phyloP scores from a whole-genome alignment of 2,329 filamentous ascomycete species.

The Escovopsis sp. region DNA sequence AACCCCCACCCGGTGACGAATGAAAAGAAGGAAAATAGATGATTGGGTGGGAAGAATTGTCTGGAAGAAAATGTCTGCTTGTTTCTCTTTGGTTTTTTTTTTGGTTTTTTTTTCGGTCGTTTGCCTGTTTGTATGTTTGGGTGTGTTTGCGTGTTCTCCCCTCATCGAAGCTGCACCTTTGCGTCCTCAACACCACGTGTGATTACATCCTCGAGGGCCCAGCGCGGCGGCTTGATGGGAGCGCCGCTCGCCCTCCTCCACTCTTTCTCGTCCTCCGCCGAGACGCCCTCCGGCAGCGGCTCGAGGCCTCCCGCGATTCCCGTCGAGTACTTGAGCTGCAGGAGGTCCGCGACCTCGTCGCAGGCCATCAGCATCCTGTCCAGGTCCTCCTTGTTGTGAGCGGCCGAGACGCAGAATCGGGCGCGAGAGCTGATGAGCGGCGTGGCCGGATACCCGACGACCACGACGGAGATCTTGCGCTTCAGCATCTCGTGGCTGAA shows the following conservation, averaged over 20 bases:
- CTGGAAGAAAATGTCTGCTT: no score
- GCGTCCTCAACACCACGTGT: slow-evolving; percentile 60
- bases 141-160: no score
- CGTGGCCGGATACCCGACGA: slow-evolving; percentile 93
- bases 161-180: slow-evolving; percentile 54
- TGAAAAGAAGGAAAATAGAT: no score
- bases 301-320: slow-evolving; percentile 81
- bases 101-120: background rate
- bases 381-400: slow-evolving; percentile 96
- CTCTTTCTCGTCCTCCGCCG: slow-evolving; percentile 57
- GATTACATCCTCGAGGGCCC: slow-evolving; percentile 73
- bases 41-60: background rate
- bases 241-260: slow-evolving; percentile 48
- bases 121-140: no score
- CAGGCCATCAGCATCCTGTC: slow-evolving; percentile 80
- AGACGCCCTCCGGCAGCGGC: slow-evolving; percentile 56
- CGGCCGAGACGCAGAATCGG: slow-evolving; percentile 87
- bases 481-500: slow-evolving; percentile 98
- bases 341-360: slow-evolving; percentile 78
- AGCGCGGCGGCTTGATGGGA: slow-evolving; percentile 62
- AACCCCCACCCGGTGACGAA: background rate
- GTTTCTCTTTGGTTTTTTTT: no score
- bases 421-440: slow-evolving; percentile 89
- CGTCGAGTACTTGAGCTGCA: slow-evolving; percentile 95
- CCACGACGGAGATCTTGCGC: slow-evolving; percentile 93